Percentiles rank a stretch among this genome's conserved stretches.
These are phyloP conservation scores for Neospora caninum DNA, from an alignment of 169 alveolate species.

Conservation along the genomic window DNA sequence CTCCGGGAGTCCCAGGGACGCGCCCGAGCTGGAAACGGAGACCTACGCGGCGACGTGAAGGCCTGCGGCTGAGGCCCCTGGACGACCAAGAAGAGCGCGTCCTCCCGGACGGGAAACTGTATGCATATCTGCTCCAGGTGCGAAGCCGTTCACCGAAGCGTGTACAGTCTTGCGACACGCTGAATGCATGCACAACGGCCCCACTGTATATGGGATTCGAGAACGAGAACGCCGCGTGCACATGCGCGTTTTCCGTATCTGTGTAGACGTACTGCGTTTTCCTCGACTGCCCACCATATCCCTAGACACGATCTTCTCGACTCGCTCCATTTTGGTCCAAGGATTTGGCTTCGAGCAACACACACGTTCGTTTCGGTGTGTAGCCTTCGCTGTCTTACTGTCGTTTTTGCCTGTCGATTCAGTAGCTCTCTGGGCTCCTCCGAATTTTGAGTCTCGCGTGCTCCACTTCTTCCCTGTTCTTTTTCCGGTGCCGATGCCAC, in stretches of 20 bases:
- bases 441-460: no score
- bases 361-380: no score
- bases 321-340: no score
- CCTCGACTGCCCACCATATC: neutral
- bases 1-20: neutral
- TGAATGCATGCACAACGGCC: neutral
- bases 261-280: neutral
- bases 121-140: conserved; percentile 33
- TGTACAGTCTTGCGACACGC: neutral
- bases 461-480: no score
- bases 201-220: neutral
- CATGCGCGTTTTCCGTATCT: neutral
- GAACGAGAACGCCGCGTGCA: neutral
- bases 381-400: no score
- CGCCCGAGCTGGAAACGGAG: conserved; percentile 13
- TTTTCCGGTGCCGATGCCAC: no score
- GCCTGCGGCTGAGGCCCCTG: conserved; percentile 33
- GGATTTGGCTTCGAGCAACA: no score
- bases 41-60: conserved; percentile 18
- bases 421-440: no score
- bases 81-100: neutral
- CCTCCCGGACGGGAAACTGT: conserved; percentile 14
- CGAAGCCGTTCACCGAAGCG: neutral
- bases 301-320: no score
- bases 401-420: no score